Evolutionary conservation across 768 basidiomycete genomes (phyloP).

Genomic region (Mycena haematopus): DNA sequence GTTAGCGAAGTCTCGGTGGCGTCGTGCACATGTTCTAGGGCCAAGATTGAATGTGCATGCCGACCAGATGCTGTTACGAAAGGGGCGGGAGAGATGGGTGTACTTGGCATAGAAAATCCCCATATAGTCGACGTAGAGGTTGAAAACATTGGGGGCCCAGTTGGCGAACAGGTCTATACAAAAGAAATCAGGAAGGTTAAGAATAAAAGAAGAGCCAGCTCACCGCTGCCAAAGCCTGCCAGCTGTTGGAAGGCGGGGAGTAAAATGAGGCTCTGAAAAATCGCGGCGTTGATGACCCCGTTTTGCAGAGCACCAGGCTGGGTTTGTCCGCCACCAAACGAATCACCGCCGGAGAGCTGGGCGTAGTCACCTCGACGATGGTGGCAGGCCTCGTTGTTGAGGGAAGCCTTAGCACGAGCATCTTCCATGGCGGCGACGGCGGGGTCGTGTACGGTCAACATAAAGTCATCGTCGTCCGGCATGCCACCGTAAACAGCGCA

Average conservation of each 20-base stretch:
- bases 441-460: not conserved
- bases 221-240: conserved; percentile 24
- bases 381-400: not conserved
- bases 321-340: not conserved
- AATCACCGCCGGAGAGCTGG: not conserved
- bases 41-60: no score
- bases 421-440: conserved; percentile 4
- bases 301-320: not conserved
- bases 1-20: no score
- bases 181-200: not conserved
- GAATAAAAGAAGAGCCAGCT: not conserved
- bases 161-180: not conserved
- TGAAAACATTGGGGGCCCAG: not conserved
- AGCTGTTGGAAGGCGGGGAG: not conserved
- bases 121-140: conserved; percentile 6
- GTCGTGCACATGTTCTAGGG: no score
- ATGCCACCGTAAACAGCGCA: not conserved
- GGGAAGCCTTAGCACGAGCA: not conserved
- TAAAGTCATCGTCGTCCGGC: not conserved
- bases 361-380: not conserved
- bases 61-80: not conserved
- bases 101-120: not conserved
- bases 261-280: not conserved
- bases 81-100: not conserved
- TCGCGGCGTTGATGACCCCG: conserved; percentile 1